Percentiles rank a stretch among this genome's conserved stretches.
These are phyloP conservation scores for Coniferiporia weirii DNA, from an alignment of 1,284 basidiomycete species.

Conservation along the genomic window DNA sequence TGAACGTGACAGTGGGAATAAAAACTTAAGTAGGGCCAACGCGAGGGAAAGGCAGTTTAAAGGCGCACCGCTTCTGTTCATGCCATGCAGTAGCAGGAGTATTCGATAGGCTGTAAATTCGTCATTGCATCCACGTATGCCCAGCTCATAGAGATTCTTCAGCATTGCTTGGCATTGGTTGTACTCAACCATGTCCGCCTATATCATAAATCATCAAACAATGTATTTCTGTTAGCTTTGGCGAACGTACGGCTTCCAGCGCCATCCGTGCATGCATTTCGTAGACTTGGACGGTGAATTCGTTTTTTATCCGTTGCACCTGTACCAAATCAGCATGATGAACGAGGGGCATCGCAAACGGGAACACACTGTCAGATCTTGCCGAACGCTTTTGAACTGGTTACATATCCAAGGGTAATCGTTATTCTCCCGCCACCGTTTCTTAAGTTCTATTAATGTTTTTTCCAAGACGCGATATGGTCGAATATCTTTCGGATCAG, in stretches of 20 bases:
- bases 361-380: constrained; percentile 88
- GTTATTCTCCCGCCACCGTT: constrained; percentile 79
- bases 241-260: constrained; percentile 75
- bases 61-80: constrained; percentile 83
- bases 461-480: constrained; percentile 82
- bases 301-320: constrained; percentile 99
- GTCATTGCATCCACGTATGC: constrained; percentile 84
- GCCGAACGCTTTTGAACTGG: constrained; percentile 96
- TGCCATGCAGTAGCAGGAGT: constrained; percentile 91
- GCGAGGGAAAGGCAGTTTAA: neutral
- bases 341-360: constrained; percentile 13
- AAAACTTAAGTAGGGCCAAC: neutral
- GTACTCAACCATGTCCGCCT: constrained; percentile 98
- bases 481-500: constrained; percentile 90
- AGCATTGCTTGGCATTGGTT: constrained; percentile 96
- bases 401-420: constrained; percentile 95
- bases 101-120: constrained; percentile 99
- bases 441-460: constrained; percentile 85
- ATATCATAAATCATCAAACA: constrained; percentile 2
- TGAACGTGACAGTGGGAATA: constrained; percentile 32
- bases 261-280: constrained; percentile 99
- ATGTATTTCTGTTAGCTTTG: neutral
- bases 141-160: constrained; percentile 87
- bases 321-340: constrained; percentile 31
- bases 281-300: constrained; percentile 96